A percentile compares a stretch with the other conserved stretches of the same genome.
Evolutionary conservation across 2,329 filamentous ascomycete genomes (phyloP).

Genomic region (Colletotrichum musae): DNA sequence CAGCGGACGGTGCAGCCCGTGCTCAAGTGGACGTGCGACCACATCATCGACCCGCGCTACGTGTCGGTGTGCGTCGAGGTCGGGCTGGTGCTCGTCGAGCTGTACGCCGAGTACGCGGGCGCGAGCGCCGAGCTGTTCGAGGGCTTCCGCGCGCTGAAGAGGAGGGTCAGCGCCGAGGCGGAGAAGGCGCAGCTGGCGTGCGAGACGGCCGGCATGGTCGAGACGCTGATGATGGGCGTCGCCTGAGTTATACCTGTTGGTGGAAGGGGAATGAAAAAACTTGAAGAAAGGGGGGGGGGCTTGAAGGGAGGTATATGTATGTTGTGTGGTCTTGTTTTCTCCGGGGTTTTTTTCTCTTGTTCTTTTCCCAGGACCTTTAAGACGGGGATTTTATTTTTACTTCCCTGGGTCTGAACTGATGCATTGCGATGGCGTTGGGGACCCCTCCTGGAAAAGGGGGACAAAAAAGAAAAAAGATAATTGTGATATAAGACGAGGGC

Average conservation of each 20-base stretch:
- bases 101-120: slow-evolving; percentile 86
- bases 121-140: slow-evolving; percentile 80
- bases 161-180: slow-evolving; percentile 81
- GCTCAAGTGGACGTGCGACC: slow-evolving; percentile 84
- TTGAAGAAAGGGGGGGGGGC: slow-evolving; percentile 4
- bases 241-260: slow-evolving; percentile 38
- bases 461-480: not conserved
- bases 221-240: slow-evolving; percentile 71
- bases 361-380: slow-evolving; percentile 34
- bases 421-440: slow-evolving; percentile 57
- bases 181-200: slow-evolving; percentile 88
- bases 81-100: slow-evolving; percentile 84
- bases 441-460: not conserved
- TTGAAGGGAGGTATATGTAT: not conserved
- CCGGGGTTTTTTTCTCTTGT: not conserved
- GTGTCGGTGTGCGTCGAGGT: slow-evolving; percentile 87
- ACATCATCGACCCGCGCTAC: slow-evolving; percentile 87
- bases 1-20: slow-evolving; percentile 87
- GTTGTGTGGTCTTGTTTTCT: not conserved
- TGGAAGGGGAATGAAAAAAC: not conserved
- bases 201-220: slow-evolving; percentile 89
- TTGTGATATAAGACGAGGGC: not conserved
- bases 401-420: slow-evolving; percentile 40
- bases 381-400: slow-evolving; percentile 4
- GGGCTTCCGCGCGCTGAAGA: slow-evolving; percentile 77